Evolutionary conservation across 805 yeast species (phyloP), one percentile per base, ranked within the genome.

Genomic region (Metschnikowia henanensis): DNA sequence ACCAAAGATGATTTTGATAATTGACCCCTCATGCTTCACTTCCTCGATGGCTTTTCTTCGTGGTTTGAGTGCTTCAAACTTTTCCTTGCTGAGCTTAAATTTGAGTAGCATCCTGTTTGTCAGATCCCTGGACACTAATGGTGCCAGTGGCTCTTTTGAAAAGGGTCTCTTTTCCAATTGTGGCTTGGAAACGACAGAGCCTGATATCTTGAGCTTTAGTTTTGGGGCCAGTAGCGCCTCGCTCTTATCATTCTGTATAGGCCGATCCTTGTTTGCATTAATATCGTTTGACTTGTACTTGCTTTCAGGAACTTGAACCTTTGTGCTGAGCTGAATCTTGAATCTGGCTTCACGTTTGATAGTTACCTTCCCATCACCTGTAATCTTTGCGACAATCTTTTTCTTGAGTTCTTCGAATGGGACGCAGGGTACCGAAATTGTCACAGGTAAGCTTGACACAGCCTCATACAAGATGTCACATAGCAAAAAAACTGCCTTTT

Each of bases 401-500:
- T 79, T 83, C 45, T 62, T 66, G 37, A 72, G 53, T 41, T 72
- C 76, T 25, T 57, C 60, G 20, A 65, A 48, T 22, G 71, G 66
- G 40, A 80, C 81, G 51, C 81, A 75, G 3, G 97, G 97, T 12
- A 81, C 65, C 5, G 80, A 76, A 18, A 90, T 65, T 3, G 67
- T 75, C 2, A 89, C 89, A n/a, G 76, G 57, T 35, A 83, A 74
- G 2, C 79, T 71, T 49, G 85, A 83, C 23, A 68, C 64, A 6
- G 90, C 78, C 30, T 76, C 76, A 54, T 80, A 87, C 21, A 92
- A 63, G 7, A 92, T 75, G 32, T 80, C 79, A 40, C 87, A 71
- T 3, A 87, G 56, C 45, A 81, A 85, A 51, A 86, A 82, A 7
- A 92, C 56, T 28, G 74, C 62, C 45, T 91, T 73, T 51, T 82